Base-by-base conservation (phyloP, 257 asterid genomes). In the Scutellaria minor region DNA sequence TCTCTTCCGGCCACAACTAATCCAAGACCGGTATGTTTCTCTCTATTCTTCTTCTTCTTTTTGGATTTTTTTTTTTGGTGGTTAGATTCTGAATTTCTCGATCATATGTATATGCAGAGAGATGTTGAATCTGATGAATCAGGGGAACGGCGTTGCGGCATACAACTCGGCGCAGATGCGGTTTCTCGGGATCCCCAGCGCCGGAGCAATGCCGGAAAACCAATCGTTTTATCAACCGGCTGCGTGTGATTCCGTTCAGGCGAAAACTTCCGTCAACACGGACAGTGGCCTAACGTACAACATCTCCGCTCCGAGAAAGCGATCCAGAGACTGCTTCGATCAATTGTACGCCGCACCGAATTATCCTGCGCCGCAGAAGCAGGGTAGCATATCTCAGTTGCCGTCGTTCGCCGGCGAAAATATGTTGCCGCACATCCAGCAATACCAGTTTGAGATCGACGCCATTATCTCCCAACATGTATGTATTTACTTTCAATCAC, bases 401-500 rank as follows among this genome's bases (percentile, higher is more conserved):
- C 78, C 89, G 11, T 50, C 72, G 6, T 67, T 73, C 3, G 52
- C 74, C 54, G 89, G 87, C 0, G 87, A 79, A 4, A 86, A 83
- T n/a, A 10, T 83, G 11, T 9, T 84, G 52, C 90, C 88, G 0
- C 86, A 80, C 22, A 50, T 89, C 14, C 85, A 86, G 41, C 92
- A 85, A 9, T 83, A 83, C 3, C 90, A 89, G 24, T 72, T 76
- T 37, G 96, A 92, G 59, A 84, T 89, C 55, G 95, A 89, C 12
- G 18, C 78, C 54, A 64, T 92, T 31, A 84, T 92, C 60, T 86
- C 91, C 8, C 90, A 81, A 48, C 92, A 92, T 54, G 97, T 89
- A 76, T 60, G 96, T 7, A 4, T 15, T 67, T 1, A 10, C 42
- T 1, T 41, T 40, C 18, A 18, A 18, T 18, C 18, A 0, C 12